A percentile compares a stretch with the other conserved stretches of the same genome.
Evolutionary conservation across 148 eudicot genomes (phyloP).

Genomic region (Polygonum aviculare): DNA sequence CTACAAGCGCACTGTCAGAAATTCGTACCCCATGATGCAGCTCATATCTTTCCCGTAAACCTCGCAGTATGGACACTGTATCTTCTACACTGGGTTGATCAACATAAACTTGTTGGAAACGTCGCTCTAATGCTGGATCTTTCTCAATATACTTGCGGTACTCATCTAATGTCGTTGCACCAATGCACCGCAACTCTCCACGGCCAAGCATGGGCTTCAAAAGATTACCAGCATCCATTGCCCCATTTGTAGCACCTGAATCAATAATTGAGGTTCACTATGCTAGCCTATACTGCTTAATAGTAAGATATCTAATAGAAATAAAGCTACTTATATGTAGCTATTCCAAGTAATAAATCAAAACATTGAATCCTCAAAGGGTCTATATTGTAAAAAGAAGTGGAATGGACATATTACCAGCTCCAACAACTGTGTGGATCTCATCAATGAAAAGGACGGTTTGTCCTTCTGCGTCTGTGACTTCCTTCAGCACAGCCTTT

Average conservation of each 20-base stretch:
- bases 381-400: neutral
- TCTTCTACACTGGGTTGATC: constrained; percentile 94
- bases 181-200: constrained; percentile 94
- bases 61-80: constrained; percentile 92
- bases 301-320: neutral
- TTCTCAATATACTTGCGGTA: constrained; percentile 96
- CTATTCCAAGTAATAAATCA: neutral
- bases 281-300: neutral
- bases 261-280: neutral
- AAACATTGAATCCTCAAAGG: neutral
- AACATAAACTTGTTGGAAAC: constrained; percentile 97
- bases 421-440: constrained; percentile 98
- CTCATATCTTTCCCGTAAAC: constrained; percentile 93
- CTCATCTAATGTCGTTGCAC: constrained; percentile 96
- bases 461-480: constrained; percentile 92
- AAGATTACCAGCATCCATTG: constrained; percentile 99
- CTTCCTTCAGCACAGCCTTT: constrained; percentile 93
- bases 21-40: constrained; percentile 96
- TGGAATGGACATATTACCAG: constrained; percentile 44
- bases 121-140: constrained; percentile 94
- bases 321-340: neutral
- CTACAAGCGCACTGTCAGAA: constrained; percentile 92
- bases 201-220: constrained; percentile 99
- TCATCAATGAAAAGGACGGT: constrained; percentile 90
- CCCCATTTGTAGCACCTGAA: constrained; percentile 94